These are phyloP conservation scores for Colletotrichum gloeosporioides DNA, from an alignment of 2,329 filamentous ascomycete species.

Conservation along the genomic window DNA sequence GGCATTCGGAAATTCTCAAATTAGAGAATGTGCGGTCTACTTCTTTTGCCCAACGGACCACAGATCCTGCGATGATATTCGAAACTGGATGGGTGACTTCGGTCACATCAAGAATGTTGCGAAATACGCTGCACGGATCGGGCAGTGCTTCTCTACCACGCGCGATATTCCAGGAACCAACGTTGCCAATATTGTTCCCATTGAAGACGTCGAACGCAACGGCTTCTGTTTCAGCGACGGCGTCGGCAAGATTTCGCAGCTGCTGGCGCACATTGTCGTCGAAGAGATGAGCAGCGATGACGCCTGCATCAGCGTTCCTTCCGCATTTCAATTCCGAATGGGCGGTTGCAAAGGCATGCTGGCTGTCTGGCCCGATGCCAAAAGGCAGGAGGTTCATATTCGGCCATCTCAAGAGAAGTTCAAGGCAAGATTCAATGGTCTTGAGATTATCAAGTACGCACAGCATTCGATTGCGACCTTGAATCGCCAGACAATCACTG, in stretches of 20 bases:
- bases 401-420: constrained; percentile 92
- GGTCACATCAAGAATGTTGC: constrained; percentile 82
- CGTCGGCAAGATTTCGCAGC: constrained; percentile 87
- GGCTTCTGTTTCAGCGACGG: constrained; percentile 86
- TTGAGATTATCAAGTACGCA: constrained; percentile 88
- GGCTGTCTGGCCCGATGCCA: constrained; percentile 72
- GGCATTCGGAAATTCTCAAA: constrained; percentile 94
- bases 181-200: constrained; percentile 62
- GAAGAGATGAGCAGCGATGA: constrained; percentile 67
- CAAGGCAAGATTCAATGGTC: constrained; percentile 66
- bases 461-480: constrained; percentile 78
- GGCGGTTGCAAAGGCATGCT: constrained; percentile 93
- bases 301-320: constrained; percentile 66
- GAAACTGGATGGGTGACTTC: constrained; percentile 87
- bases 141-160: constrained; percentile 96
- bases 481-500: constrained; percentile 87
- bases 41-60: constrained; percentile 81
- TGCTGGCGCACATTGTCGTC: constrained; percentile 76
- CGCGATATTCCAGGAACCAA: constrained; percentile 71
- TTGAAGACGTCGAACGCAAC: constrained; percentile 74
- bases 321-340: constrained; percentile 89
- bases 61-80: constrained; percentile 76
- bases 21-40: constrained; percentile 89
- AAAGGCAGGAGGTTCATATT: constrained; percentile 74
- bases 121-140: constrained; percentile 86